Percentiles rank a stretch among this genome's conserved stretches.
Evolutionary conservation across 1,284 basidiomycete species (phyloP).

Genomic region (Pseudomicrostroma phylloplanum): DNA sequence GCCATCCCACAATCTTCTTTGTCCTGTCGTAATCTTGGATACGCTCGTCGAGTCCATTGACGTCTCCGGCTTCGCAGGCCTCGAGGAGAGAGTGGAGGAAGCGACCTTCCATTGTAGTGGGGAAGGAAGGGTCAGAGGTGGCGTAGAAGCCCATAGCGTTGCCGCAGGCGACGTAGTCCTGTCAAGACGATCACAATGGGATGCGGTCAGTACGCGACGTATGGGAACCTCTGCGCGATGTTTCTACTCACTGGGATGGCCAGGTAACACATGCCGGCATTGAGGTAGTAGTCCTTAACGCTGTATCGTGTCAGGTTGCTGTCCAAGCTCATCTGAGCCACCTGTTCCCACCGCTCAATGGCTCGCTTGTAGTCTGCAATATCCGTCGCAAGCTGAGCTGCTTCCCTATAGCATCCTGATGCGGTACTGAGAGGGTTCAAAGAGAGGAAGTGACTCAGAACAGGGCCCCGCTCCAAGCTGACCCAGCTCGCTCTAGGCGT

Average conservation of each 20-base stretch:
- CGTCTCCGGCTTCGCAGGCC: slow-evolving; percentile 42
- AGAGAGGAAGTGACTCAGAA: too few relatives aligned
- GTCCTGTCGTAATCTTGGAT: slow-evolving; percentile 48
- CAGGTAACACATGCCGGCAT: slow-evolving; percentile 77
- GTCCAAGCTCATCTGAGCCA: slow-evolving; percentile 75
- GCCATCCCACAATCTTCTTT: slow-evolving; percentile 44
- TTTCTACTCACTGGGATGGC: slow-evolving; percentile 69
- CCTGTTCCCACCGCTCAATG: slow-evolving; percentile 80
- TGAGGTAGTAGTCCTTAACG: slow-evolving; percentile 95
- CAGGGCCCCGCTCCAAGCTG: too few relatives aligned
- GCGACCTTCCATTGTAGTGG: slow-evolving; percentile 45
- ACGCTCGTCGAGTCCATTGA: slow-evolving; percentile 34
- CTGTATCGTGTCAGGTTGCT: slow-evolving; percentile 92
- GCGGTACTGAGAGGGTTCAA: slow-evolving; percentile 59
- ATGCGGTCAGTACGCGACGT: not conserved
- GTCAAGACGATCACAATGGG: not conserved
- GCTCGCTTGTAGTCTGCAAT: slow-evolving; percentile 77
- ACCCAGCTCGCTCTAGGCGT: too few relatives aligned
- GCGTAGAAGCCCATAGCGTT: slow-evolving; percentile 50
- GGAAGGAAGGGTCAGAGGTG: slow-evolving; percentile 44
- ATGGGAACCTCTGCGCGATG: not conserved
- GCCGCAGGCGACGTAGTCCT: slow-evolving; percentile 44
- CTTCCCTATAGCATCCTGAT: slow-evolving; percentile 90
- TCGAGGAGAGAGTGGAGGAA: slow-evolving; percentile 46
- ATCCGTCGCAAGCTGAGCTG: slow-evolving; percentile 87